Evolutionary conservation across 2,329 filamentous ascomycete genomes (phyloP).

Genomic region (Ceratocystis papillata): DNA sequence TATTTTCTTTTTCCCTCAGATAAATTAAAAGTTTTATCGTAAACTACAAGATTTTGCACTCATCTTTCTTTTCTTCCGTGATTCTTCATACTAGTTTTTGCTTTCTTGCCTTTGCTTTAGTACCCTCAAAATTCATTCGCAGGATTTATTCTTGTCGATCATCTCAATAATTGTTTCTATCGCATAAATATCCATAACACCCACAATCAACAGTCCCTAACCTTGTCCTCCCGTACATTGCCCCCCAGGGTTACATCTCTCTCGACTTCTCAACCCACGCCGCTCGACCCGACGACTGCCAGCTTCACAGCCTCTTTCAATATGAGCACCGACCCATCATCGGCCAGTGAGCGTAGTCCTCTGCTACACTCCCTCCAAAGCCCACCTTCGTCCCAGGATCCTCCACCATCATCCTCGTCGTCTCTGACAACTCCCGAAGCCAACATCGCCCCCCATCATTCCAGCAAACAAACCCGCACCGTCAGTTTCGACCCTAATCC

Average conservation of each 20-base stretch:
- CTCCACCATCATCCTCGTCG: slow-evolving; percentile 6
- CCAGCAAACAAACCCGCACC: slow-evolving; percentile 42
- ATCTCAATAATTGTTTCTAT: no score
- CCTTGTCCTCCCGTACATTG: background rate
- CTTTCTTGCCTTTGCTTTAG: no score
- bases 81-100: no score
- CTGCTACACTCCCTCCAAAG: slow-evolving; percentile 18
- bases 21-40: no score
- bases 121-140: no score
- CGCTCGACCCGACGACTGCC: background rate
- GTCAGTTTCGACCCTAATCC: slow-evolving; percentile 70
- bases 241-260: background rate
- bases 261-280: background rate
- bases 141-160: no score
- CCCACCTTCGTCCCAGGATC: background rate
- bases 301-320: slow-evolving; percentile 2
- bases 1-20: no score
- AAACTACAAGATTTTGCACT: no score
- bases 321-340: slow-evolving; percentile 20
- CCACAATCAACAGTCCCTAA: no score
- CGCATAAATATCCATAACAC: no score
- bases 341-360: slow-evolving; percentile 20
- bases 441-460: slow-evolving; percentile 25
- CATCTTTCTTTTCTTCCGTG: no score
- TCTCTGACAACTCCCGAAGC: background rate